Evolutionary conservation across 805 yeast genomes (phyloP).

Genomic region (Saccharomycopsis malanga): DNA sequence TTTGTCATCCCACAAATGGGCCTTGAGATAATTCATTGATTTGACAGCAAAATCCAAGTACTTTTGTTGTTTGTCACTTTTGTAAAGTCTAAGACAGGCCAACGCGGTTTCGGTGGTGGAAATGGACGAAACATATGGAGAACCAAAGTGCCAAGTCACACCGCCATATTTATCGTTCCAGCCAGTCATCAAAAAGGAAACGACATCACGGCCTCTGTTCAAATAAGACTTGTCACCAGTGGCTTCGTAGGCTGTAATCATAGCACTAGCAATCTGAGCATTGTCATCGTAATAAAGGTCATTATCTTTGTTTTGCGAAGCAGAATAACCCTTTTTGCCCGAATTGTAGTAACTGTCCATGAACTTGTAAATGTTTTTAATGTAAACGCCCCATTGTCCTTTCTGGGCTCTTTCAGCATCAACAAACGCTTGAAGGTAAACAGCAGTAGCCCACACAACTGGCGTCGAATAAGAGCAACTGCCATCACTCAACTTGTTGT

Average conservation of each 20-base stretch:
- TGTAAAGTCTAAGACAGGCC: slow-evolving; percentile 51
- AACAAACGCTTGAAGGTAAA: slow-evolving; percentile 58
- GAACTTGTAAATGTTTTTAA: slow-evolving; percentile 49
- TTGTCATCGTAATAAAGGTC: slow-evolving; percentile 71
- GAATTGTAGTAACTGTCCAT: slow-evolving; percentile 40
- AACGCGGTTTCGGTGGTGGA: slow-evolving; percentile 63
- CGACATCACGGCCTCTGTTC: slow-evolving; percentile 50
- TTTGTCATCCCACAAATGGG: slow-evolving; percentile 41
- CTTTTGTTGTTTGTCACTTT: slow-evolving; percentile 39
- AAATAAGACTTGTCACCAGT: slow-evolving; percentile 48
- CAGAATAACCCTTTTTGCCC: slow-evolving; percentile 51
- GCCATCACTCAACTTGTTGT: background rate
- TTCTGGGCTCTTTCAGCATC: slow-evolving; percentile 42
- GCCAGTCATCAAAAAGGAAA: slow-evolving; percentile 58
- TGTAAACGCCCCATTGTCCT: slow-evolving; percentile 38
- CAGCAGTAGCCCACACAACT: slow-evolving; percentile 58
- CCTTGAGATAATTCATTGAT: slow-evolving; percentile 52
- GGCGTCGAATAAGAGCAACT: slow-evolving; percentile 1
- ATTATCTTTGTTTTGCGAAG: slow-evolving; percentile 55
- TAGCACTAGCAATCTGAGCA: slow-evolving; percentile 64
- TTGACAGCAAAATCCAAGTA: slow-evolving; percentile 53
- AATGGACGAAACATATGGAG: slow-evolving; percentile 55
- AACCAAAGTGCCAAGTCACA: slow-evolving; percentile 57
- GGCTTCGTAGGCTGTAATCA: slow-evolving; percentile 61
- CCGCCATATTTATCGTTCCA: slow-evolving; percentile 56